phyloP scores from a whole-genome alignment of 306 rosid species.

The Prunus fruticosa region DNA sequence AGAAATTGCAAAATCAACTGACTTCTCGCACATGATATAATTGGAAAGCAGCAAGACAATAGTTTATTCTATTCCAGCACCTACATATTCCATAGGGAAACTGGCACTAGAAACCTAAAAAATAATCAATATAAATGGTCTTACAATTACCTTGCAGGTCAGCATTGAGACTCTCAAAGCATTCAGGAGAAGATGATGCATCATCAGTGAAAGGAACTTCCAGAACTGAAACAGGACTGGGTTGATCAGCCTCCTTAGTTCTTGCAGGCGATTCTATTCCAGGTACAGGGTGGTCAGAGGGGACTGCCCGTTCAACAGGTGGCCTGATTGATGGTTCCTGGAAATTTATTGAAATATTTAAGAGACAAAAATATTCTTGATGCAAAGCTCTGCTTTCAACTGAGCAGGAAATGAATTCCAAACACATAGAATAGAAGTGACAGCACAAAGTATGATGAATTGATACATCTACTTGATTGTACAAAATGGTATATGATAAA shows the following conservation, averaged over 20 bases:
- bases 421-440: not conserved
- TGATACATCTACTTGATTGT: not conserved
- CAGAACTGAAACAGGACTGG: constrained; percentile 94
- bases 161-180: constrained; percentile 85
- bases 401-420: constrained; percentile 7
- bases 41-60: not conserved
- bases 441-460: not conserved
- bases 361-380: constrained; percentile 15
- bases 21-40: not conserved
- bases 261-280: constrained; percentile 51
- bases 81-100: not conserved
- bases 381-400: constrained; percentile 1
- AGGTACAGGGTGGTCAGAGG: constrained; percentile 36
- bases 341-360: constrained; percentile 31
- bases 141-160: constrained; percentile 77
- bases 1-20: not conserved
- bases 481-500: not conserved
- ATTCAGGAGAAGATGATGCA: constrained; percentile 76
- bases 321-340: constrained; percentile 52
- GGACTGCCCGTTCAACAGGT: constrained; percentile 41
- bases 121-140: constrained; percentile 12
- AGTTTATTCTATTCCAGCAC: not conserved
- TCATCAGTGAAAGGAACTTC: constrained; percentile 84
- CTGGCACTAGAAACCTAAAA: not conserved
- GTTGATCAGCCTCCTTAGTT: constrained; percentile 87